Conservation (phyloP, 192 early-diverging fungal genomes). For the Dissophora globulifera region DNA sequence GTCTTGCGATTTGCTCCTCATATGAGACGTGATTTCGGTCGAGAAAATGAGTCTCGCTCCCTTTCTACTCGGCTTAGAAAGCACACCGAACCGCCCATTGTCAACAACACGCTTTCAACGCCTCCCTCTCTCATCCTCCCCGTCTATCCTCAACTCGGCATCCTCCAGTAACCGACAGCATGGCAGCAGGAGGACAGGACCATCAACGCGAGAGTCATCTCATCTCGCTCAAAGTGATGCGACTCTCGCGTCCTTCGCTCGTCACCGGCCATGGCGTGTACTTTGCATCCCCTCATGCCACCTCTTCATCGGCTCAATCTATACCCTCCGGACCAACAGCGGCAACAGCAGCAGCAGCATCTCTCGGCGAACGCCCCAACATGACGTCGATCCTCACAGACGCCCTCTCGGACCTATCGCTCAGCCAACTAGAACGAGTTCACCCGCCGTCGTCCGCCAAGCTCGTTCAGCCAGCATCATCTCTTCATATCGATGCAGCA, state of each 20-base stretch:
- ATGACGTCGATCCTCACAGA: constrained; percentile 57
- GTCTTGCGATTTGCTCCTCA: too few relatives aligned
- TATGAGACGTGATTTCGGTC: too few relatives aligned
- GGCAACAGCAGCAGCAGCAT: neutral
- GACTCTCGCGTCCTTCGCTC: constrained; percentile 82
- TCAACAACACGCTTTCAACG: neutral
- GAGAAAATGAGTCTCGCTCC: too few relatives aligned
- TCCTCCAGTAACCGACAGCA: too few relatives aligned
- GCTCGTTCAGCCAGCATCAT: constrained; percentile 9
- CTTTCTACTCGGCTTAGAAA: too few relatives aligned
- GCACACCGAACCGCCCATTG: neutral
- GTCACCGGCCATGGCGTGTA: constrained; percentile 60
- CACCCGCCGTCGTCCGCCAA: constrained; percentile 27
- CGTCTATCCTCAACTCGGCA: too few relatives aligned
- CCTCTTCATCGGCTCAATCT: constrained; percentile 22
- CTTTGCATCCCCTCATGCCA: constrained; percentile 28
- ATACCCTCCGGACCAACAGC: neutral
- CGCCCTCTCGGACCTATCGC: constrained; percentile 46
- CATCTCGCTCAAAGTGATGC: constrained; percentile 91
- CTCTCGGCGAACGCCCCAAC: constrained; percentile 41
- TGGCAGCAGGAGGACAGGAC: constrained; percentile 41
- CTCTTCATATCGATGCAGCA: neutral
- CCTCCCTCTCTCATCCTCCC: neutral
- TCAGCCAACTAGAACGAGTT: constrained; percentile 46
- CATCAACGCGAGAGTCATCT: constrained; percentile 66